phyloP scores from a whole-genome alignment of 306 rosid species.

The Phaseolus lunatus region DNA sequence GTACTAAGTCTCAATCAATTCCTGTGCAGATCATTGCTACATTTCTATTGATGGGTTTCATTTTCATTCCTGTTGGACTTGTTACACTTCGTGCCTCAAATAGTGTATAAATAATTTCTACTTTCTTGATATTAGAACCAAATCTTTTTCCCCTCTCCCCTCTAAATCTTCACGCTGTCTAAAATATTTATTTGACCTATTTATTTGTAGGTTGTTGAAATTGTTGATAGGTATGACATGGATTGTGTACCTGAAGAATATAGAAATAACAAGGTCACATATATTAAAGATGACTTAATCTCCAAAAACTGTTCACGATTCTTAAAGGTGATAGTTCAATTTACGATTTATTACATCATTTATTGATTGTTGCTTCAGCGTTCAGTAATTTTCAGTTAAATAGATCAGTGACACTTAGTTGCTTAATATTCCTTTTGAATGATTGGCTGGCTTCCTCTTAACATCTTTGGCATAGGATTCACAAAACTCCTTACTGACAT shows the following conservation, averaged over 20 bases:
- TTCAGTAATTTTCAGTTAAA: constrained; percentile 29
- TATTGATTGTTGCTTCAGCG: constrained; percentile 36
- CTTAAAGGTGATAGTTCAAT: constrained; percentile 65
- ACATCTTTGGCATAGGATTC: not conserved
- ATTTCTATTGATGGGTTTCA: constrained; percentile 68
- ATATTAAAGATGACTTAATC: constrained; percentile 72
- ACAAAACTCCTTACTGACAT: not conserved
- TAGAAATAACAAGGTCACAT: constrained; percentile 77
- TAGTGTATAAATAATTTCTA: constrained; percentile 58
- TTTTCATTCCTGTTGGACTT: constrained; percentile 88
- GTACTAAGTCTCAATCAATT: constrained; percentile 42
- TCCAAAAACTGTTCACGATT: constrained; percentile 76
- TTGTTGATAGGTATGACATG: constrained; percentile 81
- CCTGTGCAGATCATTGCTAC: constrained; percentile 76
- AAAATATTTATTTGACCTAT: constrained; percentile 39
- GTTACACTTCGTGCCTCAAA: constrained; percentile 70
- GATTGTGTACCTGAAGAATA: constrained; percentile 74
- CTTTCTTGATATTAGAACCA: constrained; percentile 33
- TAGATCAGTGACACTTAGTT: constrained; percentile 28
- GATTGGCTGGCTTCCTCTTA: constrained; percentile 14
- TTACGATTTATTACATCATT: constrained; percentile 24
- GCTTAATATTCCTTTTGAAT: constrained; percentile 26
- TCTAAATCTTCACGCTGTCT: constrained; percentile 35
- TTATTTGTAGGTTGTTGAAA: constrained; percentile 78
- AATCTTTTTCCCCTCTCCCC: constrained; percentile 31